Evolutionary conservation across 83 land plant genomes (phyloP).

Genomic region (Larix sibirica): DNA sequence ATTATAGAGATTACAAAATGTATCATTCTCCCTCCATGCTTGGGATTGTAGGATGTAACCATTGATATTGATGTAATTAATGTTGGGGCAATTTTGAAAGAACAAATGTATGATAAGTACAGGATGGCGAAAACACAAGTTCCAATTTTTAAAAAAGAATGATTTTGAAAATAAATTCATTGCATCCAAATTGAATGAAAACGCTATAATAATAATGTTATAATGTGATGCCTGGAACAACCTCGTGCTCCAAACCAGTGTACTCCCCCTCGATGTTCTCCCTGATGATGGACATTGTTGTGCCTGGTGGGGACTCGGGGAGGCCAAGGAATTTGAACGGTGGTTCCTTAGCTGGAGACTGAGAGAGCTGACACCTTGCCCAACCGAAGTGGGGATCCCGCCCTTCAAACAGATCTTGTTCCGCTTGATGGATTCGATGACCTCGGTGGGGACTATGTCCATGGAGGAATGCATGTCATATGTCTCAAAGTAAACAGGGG

Average conservation of each 20-base stretch:
- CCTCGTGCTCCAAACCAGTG: conserved; percentile 93
- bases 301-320: conserved; percentile 84
- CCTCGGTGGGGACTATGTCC: conserved; percentile 72
- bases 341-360: conserved; percentile 82
- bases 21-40: too few species aligned
- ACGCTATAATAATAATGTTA: too few species aligned
- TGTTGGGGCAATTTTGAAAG: too few species aligned
- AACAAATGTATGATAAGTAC: too few species aligned
- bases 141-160: too few species aligned
- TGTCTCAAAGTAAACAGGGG: conserved; percentile 83
- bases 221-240: conserved; percentile 80
- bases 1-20: too few species aligned
- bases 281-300: conserved; percentile 81
- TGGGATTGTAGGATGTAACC: too few species aligned
- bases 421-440: conserved; percentile 73
- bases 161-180: too few species aligned
- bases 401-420: conserved; percentile 92
- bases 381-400: conserved; percentile 80
- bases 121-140: too few species aligned
- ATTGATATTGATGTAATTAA: too few species aligned
- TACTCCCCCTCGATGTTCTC: conserved; percentile 98
- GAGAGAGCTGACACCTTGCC: conserved; percentile 89
- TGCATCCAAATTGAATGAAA: too few species aligned
- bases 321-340: conserved; percentile 81
- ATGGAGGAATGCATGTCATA: conserved; percentile 79